These are phyloP conservation scores for Silene conica DNA, from an alignment of 148 eudicot genomes.

Conservation along the genomic window DNA sequence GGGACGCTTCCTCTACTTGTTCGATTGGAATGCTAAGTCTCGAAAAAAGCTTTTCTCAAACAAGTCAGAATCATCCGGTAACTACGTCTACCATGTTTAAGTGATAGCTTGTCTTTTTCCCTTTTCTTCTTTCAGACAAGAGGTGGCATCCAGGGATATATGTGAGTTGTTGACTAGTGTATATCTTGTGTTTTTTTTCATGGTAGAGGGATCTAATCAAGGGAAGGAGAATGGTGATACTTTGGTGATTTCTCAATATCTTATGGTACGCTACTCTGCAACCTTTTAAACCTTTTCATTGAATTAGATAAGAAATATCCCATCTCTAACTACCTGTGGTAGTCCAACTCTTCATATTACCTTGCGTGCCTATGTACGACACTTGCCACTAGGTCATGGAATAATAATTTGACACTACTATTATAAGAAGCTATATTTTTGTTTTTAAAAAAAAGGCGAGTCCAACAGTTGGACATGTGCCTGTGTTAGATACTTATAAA, in stretches of 20 bases:
- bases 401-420: too few relatives aligned
- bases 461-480: too few relatives aligned
- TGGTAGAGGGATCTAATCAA: conserved; percentile 49
- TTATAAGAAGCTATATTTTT: too few relatives aligned
- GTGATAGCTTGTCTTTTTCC: background rate
- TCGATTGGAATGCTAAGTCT: conserved; percentile 92
- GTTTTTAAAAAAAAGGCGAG: too few relatives aligned
- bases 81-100: background rate
- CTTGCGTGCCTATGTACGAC: too few relatives aligned
- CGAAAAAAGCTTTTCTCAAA: conserved; percentile 75
- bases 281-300: background rate
- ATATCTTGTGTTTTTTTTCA: conserved; percentile 9
- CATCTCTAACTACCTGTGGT: background rate
- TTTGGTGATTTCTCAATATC: conserved; percentile 38
- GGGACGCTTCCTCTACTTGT: conserved; percentile 82
- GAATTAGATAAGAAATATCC: background rate
- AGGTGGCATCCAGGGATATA: background rate
- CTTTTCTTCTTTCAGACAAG: background rate
- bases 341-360: too few relatives aligned
- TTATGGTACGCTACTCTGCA: conserved; percentile 39
- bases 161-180: background rate
- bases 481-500: too few relatives aligned
- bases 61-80: conserved; percentile 63
- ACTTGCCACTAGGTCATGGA: too few relatives aligned
- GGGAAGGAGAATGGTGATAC: conserved; percentile 48